Evolutionary conservation across 1,284 basidiomycete species (phyloP).

Genomic region (Earliella scabrosa): DNA sequence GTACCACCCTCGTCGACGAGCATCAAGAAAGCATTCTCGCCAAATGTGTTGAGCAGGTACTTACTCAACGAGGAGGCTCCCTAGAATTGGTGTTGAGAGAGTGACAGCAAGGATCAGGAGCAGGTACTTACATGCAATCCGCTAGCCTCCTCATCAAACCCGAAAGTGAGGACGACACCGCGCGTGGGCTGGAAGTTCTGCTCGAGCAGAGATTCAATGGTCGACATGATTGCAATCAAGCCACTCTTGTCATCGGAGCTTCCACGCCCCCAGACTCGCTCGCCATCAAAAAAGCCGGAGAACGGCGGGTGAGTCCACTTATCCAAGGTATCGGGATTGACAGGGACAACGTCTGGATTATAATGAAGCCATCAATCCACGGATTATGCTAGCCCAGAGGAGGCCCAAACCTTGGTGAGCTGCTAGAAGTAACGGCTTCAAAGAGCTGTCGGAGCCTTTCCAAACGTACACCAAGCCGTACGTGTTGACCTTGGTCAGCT

Average conservation of each 20-base stretch:
- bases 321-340: constrained; percentile 53
- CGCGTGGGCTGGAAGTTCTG: constrained; percentile 55
- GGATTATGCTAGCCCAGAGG: neutral
- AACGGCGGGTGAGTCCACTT: constrained; percentile 51
- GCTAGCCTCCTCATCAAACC: constrained; percentile 73
- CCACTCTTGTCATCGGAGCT: constrained; percentile 66
- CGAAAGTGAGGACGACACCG: constrained; percentile 63
- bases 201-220: constrained; percentile 58
- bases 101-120: neutral
- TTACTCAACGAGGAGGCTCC: constrained; percentile 52
- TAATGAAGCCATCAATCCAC: neutral
- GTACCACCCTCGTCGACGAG: constrained; percentile 56
- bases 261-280: constrained; percentile 67
- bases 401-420: constrained; percentile 60
- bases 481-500: constrained; percentile 62
- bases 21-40: constrained; percentile 56
- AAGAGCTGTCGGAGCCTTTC: constrained; percentile 54
- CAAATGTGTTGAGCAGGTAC: constrained; percentile 54
- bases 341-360: constrained; percentile 56
- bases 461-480: constrained; percentile 71
- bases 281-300: constrained; percentile 45
- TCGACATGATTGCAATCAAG: constrained; percentile 58
- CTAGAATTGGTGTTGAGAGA: constrained; percentile 28
- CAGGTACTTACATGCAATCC: constrained; percentile 47
- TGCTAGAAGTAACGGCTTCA: constrained; percentile 70